phyloP scores from a whole-genome alignment of 2,329 filamentous ascomycete species.

The Colletotrichum musicola region DNA sequence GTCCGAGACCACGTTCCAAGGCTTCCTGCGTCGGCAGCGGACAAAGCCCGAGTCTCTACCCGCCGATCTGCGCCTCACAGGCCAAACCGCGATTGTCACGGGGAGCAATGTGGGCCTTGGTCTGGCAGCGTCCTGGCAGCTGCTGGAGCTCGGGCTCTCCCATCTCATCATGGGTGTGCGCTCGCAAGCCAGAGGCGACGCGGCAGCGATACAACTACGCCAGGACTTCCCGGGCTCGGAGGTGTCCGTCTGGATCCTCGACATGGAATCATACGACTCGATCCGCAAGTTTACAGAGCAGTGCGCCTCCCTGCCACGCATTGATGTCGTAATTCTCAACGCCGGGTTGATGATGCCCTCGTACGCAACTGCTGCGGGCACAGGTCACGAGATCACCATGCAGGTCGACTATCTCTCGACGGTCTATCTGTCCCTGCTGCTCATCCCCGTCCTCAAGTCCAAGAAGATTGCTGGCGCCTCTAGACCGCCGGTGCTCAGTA shows the following conservation, averaged over 20 bases:
- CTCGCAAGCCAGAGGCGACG: slow-evolving; percentile 55
- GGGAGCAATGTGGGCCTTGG: slow-evolving; percentile 64
- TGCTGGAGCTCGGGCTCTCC: slow-evolving; percentile 54
- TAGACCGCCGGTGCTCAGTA: too few relatives aligned
- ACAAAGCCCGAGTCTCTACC: slow-evolving; percentile 42
- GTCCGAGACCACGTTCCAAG: too few relatives aligned
- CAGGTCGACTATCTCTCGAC: slow-evolving; percentile 57
- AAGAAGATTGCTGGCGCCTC: slow-evolving; percentile 50
- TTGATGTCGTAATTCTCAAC: slow-evolving; percentile 62
- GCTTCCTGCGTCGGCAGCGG: slow-evolving; percentile 3
- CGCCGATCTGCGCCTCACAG: slow-evolving; percentile 23
- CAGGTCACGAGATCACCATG: slow-evolving; percentile 54
- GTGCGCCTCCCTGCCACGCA: slow-evolving; percentile 44
- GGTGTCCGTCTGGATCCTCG: slow-evolving; percentile 64
- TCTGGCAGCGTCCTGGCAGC: slow-evolving; percentile 56
- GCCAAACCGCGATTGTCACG: slow-evolving; percentile 60
- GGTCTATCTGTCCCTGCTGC: slow-evolving; percentile 47
- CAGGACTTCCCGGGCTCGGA: slow-evolving; percentile 45
- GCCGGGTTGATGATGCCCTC: slow-evolving; percentile 51
- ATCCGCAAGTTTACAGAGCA: slow-evolving; percentile 52
- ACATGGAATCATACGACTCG: slow-evolving; percentile 61
- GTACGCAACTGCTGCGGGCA: slow-evolving; percentile 43
- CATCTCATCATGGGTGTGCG: slow-evolving; percentile 63
- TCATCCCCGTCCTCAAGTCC: slow-evolving; percentile 50
- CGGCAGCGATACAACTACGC: slow-evolving; percentile 51